These are phyloP conservation scores for Thalassiosira exigua DNA, from an alignment of 352 stramenopile genomes.

Conservation along the genomic window DNA sequence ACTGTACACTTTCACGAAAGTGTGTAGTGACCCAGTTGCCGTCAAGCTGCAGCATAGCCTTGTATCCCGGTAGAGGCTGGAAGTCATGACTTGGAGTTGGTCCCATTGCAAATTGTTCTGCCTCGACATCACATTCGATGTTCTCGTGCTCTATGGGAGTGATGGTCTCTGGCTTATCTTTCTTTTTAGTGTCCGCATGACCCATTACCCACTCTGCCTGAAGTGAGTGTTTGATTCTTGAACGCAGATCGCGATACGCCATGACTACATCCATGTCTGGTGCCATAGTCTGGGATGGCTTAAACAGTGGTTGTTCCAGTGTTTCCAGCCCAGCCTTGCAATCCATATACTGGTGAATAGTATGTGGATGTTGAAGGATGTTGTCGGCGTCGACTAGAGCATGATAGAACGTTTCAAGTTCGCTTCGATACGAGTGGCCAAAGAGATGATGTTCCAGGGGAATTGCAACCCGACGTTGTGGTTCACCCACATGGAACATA, in stretches of 20 bases:
- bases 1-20: neutral
- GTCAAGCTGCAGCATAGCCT: slow-evolving; percentile 16
- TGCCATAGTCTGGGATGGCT: slow-evolving; percentile 4
- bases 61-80: slow-evolving; percentile 2
- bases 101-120: neutral
- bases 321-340: neutral
- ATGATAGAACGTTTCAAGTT: slow-evolving; percentile 5
- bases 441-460: neutral
- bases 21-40: slow-evolving; percentile 19
- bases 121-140: slow-evolving; percentile 8
- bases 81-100: neutral
- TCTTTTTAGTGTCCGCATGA: slow-evolving; percentile 8
- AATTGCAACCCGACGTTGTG: neutral
- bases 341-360: neutral
- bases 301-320: neutral
- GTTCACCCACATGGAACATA: neutral
- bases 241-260: neutral
- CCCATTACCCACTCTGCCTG: slow-evolving; percentile 3
- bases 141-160: slow-evolving; percentile 8
- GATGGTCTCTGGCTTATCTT: slow-evolving; percentile 1
- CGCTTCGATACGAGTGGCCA: neutral
- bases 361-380: neutral
- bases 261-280: slow-evolving; percentile 27
- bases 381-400: neutral
- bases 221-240: neutral